Conservation (phyloP, 2,329 filamentous ascomycete genomes). For the Amylocarpus encephaloides region DNA sequence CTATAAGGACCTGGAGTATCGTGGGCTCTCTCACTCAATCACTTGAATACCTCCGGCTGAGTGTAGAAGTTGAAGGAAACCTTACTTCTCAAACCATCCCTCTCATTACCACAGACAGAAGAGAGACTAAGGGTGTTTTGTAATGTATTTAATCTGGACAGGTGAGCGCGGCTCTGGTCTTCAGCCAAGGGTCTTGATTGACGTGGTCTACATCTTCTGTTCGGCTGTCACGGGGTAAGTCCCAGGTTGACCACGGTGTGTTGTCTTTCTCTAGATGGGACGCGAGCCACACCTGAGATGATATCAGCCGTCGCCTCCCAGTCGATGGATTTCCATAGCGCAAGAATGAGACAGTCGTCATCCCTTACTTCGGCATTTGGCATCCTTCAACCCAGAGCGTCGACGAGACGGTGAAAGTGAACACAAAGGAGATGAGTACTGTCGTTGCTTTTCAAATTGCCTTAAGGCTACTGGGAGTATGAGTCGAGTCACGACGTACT, state of each 20-base stretch:
- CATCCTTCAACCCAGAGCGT: slow-evolving; percentile 29
- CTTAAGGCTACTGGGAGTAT: slow-evolving; percentile 43
- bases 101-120: slow-evolving; percentile 21
- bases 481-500: slow-evolving; percentile 39
- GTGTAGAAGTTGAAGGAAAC: slow-evolving; percentile 13
- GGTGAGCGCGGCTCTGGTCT: not conserved
- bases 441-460: slow-evolving; percentile 41
- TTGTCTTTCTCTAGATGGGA: slow-evolving; percentile 18
- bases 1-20: slow-evolving; percentile 28
- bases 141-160: slow-evolving; percentile 33
- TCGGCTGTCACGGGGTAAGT: too few relatives aligned
- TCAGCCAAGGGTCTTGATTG: not conserved
- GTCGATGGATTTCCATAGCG: slow-evolving; percentile 28
- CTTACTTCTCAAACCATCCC: slow-evolving; percentile 13
- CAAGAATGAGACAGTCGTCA: slow-evolving; percentile 22
- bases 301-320: slow-evolving; percentile 29
- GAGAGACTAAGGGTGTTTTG: slow-evolving; percentile 30
- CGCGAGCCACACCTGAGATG: slow-evolving; percentile 28
- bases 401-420: not conserved
- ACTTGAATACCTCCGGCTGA: slow-evolving; percentile 27
- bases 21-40: slow-evolving; percentile 29
- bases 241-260: too few relatives aligned
- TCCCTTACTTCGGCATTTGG: slow-evolving; percentile 32
- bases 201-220: too few relatives aligned
- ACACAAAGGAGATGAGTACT: slow-evolving; percentile 29